A percentile compares a stretch with the other conserved stretches of the same genome.
Evolutionary conservation across 2,329 filamentous ascomycete genomes (phyloP).

Genomic region (Paecilomyces sp.): DNA sequence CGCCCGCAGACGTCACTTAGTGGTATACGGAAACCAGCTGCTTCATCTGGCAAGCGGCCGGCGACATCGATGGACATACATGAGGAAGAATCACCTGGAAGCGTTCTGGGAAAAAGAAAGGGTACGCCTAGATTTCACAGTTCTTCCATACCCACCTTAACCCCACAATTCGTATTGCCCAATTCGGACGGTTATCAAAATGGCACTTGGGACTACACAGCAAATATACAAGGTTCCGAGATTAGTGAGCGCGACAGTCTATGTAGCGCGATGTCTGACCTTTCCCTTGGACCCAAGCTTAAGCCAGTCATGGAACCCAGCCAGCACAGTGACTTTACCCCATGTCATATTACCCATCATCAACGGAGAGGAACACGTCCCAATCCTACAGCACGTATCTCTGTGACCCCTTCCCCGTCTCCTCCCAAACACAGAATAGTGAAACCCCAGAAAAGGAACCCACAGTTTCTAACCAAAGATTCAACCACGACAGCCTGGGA

Average conservation of each 20-base stretch:
- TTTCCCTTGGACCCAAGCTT: background rate
- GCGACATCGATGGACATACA: conserved; percentile 37
- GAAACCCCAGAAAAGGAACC: conserved; percentile 32
- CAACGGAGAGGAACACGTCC: conserved; percentile 12
- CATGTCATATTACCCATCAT: conserved; percentile 6
- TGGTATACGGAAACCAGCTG: conserved; percentile 43
- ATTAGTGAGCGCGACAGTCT: conserved; percentile 18
- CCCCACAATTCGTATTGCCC: conserved; percentile 8
- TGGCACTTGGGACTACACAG: conserved; percentile 10
- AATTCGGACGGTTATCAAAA: conserved; percentile 4
- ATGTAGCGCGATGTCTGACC: background rate
- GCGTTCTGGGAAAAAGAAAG: conserved; percentile 41
- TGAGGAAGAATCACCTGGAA: conserved; percentile 29
- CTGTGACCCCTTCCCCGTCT: conserved; percentile 20
- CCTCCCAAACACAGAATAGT: conserved; percentile 25
- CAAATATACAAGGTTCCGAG: conserved; percentile 10
- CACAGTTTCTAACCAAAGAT: conserved; percentile 59
- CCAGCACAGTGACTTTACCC: background rate
- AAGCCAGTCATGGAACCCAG: background rate
- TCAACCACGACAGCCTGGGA: conserved; percentile 77
- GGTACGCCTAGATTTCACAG: conserved; percentile 41
- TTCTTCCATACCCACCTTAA: conserved; percentile 16
- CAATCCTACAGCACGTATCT: conserved; percentile 36
- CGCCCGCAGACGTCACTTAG: conserved; percentile 49
- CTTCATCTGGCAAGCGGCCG: conserved; percentile 33